A percentile compares a stretch with the other conserved stretches of the same genome.
phyloP scores from a whole-genome alignment of 192 early-diverging fungal genomes.

The Funneliformis mosseae region DNA sequence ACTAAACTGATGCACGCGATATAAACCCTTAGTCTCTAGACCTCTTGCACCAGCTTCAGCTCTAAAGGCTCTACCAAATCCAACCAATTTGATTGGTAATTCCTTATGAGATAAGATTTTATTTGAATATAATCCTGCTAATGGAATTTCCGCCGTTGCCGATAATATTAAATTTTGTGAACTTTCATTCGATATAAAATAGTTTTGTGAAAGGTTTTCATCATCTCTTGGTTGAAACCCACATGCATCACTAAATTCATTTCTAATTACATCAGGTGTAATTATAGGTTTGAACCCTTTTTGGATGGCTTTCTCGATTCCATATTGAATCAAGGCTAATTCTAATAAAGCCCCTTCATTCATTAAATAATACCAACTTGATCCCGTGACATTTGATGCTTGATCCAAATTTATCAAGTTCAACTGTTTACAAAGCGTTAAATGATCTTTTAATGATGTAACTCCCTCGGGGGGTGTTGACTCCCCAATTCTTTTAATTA shows the following conservation, averaged over 20 bases:
- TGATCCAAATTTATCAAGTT: conserved; percentile 82
- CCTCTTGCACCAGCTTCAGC: conserved; percentile 89
- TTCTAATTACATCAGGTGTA: conserved; percentile 82
- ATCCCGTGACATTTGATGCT: conserved; percentile 77
- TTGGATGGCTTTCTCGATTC: conserved; percentile 69
- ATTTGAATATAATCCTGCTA: conserved; percentile 82
- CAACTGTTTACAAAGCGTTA: conserved; percentile 63
- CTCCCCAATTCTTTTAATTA: conserved; percentile 52
- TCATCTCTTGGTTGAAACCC: conserved; percentile 81
- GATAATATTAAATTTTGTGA: conserved; percentile 68
- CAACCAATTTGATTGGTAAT: conserved; percentile 78
- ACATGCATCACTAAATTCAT: conserved; percentile 79
- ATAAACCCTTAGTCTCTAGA: conserved; percentile 82
- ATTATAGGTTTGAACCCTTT: conserved; percentile 79
- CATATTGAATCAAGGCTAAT: conserved; percentile 84
- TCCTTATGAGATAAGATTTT: conserved; percentile 57
- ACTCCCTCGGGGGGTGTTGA: conserved; percentile 33
- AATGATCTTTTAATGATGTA: conserved; percentile 60
- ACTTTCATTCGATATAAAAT: conserved; percentile 57
- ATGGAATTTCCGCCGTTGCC: conserved; percentile 90
- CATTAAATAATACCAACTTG: conserved; percentile 85
- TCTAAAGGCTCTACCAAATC: conserved; percentile 84
- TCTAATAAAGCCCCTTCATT: conserved; percentile 88
- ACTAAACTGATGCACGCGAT: conserved; percentile 92
- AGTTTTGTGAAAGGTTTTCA: conserved; percentile 84